Conservation (phyloP, 176 grass and related monocot species). For the Guadua angustifolia region DNA sequence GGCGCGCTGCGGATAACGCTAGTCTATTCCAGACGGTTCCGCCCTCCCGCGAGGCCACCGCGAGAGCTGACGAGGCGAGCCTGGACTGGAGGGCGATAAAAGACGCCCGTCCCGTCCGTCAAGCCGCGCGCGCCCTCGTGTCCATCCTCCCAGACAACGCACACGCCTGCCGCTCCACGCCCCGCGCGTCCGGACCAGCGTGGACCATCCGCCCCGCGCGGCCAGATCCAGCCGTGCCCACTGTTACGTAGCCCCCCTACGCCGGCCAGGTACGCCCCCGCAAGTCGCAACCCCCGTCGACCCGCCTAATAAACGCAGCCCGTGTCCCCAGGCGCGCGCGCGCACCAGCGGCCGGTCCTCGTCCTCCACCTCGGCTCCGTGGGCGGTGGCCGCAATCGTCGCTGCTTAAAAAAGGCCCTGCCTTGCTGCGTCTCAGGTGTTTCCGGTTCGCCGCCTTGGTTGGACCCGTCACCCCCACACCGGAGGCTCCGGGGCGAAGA, state of each 20-base stretch:
- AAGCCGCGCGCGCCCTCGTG: neutral
- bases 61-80: no score
- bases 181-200: no score
- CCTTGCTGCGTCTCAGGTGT: neutral
- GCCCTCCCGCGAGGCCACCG: no score
- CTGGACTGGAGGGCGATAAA: no score
- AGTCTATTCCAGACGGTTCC: no score
- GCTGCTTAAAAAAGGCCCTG: slow-evolving; percentile 33
- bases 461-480: neutral
- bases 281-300: neutral
- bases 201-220: no score
- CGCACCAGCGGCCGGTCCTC: neutral
- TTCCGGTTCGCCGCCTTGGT: slow-evolving; percentile 17
- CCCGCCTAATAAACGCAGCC: slow-evolving; percentile 1
- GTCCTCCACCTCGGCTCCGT: neutral
- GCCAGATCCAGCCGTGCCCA: no score
- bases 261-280: neutral
- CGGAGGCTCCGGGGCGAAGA: neutral
- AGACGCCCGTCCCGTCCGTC: no score
- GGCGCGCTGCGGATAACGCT: no score
- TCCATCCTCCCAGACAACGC: neutral
- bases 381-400: slow-evolving; percentile 23
- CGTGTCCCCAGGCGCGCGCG: neutral
- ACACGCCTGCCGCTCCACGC: neutral
- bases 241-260: neutral